phyloP scores from a whole-genome alignment of 2,329 filamentous ascomycete species.

The Penicillium corylophilum region DNA sequence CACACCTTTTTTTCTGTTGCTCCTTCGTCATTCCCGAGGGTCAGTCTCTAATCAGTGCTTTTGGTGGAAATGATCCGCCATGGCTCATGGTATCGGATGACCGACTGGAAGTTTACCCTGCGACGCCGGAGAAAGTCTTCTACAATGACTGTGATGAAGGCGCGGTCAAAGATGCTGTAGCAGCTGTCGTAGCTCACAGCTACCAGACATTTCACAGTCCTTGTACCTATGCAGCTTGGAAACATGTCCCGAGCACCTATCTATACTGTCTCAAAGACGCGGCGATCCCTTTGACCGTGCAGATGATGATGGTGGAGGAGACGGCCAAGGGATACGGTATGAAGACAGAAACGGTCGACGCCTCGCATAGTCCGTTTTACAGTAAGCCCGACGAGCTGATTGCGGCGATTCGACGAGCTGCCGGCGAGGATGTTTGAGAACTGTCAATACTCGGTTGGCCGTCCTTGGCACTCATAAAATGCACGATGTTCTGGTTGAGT shows the following conservation, averaged over 20 bases:
- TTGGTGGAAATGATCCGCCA: conserved; percentile 5
- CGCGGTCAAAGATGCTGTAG: not conserved
- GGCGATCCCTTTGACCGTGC: not conserved
- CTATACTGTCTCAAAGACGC: conserved; percentile 4
- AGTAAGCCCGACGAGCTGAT: not conserved
- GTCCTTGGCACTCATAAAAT: too few species aligned
- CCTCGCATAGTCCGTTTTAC: not conserved
- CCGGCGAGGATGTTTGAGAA: not conserved
- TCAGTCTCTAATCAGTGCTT: conserved; percentile 4
- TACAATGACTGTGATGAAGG: conserved; percentile 2
- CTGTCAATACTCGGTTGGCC: too few species aligned
- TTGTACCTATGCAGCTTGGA: conserved; percentile 9
- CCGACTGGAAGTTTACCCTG: not conserved
- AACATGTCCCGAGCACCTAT: conserved; percentile 7
- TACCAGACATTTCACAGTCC: conserved; percentile 5
- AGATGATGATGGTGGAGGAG: conserved; percentile 8
- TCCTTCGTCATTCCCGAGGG: conserved; percentile 9
- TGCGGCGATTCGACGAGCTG: not conserved
- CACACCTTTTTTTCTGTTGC: conserved; percentile 7
- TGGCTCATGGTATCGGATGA: conserved; percentile 5
- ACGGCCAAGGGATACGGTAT: not conserved
- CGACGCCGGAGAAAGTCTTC: conserved; percentile 1
- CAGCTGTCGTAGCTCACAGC: conserved; percentile 1
- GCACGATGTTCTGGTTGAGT: too few species aligned
- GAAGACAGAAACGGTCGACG: not conserved